Evolutionary conservation across 352 stramenopile species (phyloP).

Genomic region (Albugo laibachii): DNA sequence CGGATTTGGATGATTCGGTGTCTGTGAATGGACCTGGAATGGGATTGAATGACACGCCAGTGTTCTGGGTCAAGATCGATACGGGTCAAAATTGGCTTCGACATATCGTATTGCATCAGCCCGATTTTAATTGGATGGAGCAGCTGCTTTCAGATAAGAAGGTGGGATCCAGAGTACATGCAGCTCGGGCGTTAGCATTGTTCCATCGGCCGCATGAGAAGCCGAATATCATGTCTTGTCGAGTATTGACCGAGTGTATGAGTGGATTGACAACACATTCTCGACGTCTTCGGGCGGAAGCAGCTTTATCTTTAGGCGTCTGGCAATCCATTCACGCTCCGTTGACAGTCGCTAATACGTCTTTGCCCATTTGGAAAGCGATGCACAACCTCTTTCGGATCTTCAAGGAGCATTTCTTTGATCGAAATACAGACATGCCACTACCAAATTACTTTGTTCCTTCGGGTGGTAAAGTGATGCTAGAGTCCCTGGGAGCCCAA

Average conservation of each 20-base stretch:
- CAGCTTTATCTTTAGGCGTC: constrained; percentile 48
- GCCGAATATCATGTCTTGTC: constrained; percentile 71
- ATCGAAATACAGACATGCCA: constrained; percentile 63
- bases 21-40: constrained; percentile 56
- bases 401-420: constrained; percentile 79
- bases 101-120: constrained; percentile 73
- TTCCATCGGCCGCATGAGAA: constrained; percentile 71
- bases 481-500: constrained; percentile 54
- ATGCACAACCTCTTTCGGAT: constrained; percentile 79
- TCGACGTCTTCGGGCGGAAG: constrained; percentile 44
- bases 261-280: constrained; percentile 69
- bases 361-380: constrained; percentile 64
- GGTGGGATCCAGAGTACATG: constrained; percentile 60
- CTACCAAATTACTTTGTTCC: constrained; percentile 73
- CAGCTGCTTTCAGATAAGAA: constrained; percentile 69
- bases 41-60: constrained; percentile 69
- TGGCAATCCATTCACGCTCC: constrained; percentile 75
- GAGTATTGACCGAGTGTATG: constrained; percentile 71
- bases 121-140: constrained; percentile 81
- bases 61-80: constrained; percentile 78
- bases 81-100: constrained; percentile 51
- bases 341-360: constrained; percentile 59
- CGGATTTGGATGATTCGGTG: constrained; percentile 57
- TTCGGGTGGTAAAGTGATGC: constrained; percentile 60
- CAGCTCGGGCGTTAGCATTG: constrained; percentile 42